Evolutionary conservation across 108 stramenopile genomes (phyloP).

Genomic region (Nitzschia sp.): DNA sequence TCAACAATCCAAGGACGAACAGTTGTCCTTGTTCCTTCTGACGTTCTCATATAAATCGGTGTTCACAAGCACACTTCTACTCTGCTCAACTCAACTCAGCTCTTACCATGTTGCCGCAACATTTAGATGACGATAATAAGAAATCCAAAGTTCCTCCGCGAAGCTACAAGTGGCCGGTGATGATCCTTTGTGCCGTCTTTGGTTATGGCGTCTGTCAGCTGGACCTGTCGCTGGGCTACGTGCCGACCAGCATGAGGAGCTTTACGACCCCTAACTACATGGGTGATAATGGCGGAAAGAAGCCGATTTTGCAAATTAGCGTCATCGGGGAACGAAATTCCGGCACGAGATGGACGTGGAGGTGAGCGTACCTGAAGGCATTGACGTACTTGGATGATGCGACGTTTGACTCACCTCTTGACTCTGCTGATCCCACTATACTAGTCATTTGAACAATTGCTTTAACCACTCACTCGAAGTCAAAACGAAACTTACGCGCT

Average conservation of each 20-base stretch:
- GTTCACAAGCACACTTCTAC: no score
- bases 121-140: conserved; percentile 6
- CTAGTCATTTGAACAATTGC: conserved; percentile 40
- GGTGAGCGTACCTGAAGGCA: conserved; percentile 43
- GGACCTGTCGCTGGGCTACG: background rate
- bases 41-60: no score
- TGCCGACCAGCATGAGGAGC: background rate
- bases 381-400: background rate
- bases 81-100: no score
- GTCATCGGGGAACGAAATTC: conserved; percentile 85
- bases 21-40: no score
- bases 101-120: no score
- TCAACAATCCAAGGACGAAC: no score
- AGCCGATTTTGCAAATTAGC: conserved; percentile 7
- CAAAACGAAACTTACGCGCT: conserved; percentile 65
- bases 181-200: conserved; percentile 6
- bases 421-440: background rate
- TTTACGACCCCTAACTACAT: background rate
- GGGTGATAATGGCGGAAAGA: background rate
- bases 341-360: conserved; percentile 85
- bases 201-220: conserved; percentile 6
- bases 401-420: background rate
- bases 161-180: background rate
- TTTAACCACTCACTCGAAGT: conserved; percentile 40
- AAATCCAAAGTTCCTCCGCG: background rate